Conservation (phyloP, 1,284 basidiomycete species). For the Flammula alnicola region DNA sequence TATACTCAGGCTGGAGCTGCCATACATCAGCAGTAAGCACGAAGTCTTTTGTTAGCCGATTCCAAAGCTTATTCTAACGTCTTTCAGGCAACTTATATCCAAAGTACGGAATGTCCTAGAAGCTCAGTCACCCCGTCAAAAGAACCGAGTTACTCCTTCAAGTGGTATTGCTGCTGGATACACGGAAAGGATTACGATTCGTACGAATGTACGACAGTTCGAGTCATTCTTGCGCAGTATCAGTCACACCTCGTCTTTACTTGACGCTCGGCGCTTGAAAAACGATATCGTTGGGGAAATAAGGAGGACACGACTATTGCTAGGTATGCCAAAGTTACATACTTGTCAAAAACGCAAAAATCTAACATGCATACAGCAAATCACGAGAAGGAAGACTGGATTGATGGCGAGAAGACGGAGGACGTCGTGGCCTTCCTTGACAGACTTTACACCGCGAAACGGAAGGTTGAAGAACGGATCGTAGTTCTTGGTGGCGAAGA, state of each 20-base stretch:
- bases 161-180: conserved; percentile 39
- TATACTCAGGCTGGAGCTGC: conserved; percentile 78
- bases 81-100: conserved; percentile 73
- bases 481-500: conserved; percentile 67
- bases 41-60: not conserved
- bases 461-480: conserved; percentile 86
- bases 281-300: conserved; percentile 91
- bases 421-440: conserved; percentile 88
- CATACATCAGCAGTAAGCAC: conserved; percentile 84
- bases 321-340: conserved; percentile 51
- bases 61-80: conserved; percentile 10
- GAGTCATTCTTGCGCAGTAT: conserved; percentile 90
- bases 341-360: not conserved
- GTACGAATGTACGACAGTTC: conserved; percentile 81
- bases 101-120: conserved; percentile 85
- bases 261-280: conserved; percentile 89
- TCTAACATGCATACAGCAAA: conserved; percentile 51
- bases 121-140: conserved; percentile 68
- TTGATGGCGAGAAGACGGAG: conserved; percentile 81
- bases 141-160: conserved; percentile 43
- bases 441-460: conserved; percentile 85
- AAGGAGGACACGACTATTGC: conserved; percentile 70
- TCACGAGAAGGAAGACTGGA: conserved; percentile 85
- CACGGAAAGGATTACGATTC: conserved; percentile 75
- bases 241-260: conserved; percentile 75